Conservation (phyloP, 164 flowering plant species). For the Macadamia integrifolia region DNA sequence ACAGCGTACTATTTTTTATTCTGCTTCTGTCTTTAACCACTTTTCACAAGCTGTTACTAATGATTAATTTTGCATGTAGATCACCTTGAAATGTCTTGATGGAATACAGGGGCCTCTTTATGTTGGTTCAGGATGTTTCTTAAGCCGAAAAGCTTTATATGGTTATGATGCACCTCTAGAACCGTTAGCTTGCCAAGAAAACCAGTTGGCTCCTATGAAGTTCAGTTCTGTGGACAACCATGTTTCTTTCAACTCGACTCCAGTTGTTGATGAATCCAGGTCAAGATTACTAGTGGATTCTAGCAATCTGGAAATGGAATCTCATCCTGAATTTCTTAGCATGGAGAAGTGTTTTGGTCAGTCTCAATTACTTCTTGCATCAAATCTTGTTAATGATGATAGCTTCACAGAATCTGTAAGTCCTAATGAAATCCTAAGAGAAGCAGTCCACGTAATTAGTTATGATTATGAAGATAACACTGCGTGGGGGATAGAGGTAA, state of each 20-base stretch:
- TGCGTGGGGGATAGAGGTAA: slow-evolving; percentile 42
- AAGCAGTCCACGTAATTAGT: slow-evolving; percentile 39
- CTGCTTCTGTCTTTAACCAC: too few species aligned
- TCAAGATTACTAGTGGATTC: slow-evolving; percentile 10
- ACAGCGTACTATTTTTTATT: too few species aligned
- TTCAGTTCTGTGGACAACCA: slow-evolving; percentile 1
- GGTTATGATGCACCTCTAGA: slow-evolving; percentile 26
- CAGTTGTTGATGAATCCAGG: slow-evolving; percentile 15
- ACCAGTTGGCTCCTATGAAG: slow-evolving; percentile 12
- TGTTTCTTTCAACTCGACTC: slow-evolving; percentile 1
- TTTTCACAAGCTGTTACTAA: background rate
- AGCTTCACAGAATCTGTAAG: slow-evolving; percentile 20
- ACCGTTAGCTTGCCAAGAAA: slow-evolving; percentile 11
- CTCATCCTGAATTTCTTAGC: slow-evolving; percentile 11
- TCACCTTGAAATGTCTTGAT: slow-evolving; percentile 36
- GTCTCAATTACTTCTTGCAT: slow-evolving; percentile 26
- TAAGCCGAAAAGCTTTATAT: slow-evolving; percentile 37
- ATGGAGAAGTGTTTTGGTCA: slow-evolving; percentile 31
- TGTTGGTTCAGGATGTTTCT: slow-evolving; percentile 35
- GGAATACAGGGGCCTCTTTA: slow-evolving; percentile 39
- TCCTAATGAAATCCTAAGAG: slow-evolving; percentile 28
- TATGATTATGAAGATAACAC: slow-evolving; percentile 33
- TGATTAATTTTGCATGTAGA: slow-evolving; percentile 13
- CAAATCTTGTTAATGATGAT: slow-evolving; percentile 28
- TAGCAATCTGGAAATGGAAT: slow-evolving; percentile 9